These are phyloP conservation scores for Fusarium nygamai DNA, from an alignment of 2,329 filamentous ascomycete genomes.

Conservation along the genomic window DNA sequence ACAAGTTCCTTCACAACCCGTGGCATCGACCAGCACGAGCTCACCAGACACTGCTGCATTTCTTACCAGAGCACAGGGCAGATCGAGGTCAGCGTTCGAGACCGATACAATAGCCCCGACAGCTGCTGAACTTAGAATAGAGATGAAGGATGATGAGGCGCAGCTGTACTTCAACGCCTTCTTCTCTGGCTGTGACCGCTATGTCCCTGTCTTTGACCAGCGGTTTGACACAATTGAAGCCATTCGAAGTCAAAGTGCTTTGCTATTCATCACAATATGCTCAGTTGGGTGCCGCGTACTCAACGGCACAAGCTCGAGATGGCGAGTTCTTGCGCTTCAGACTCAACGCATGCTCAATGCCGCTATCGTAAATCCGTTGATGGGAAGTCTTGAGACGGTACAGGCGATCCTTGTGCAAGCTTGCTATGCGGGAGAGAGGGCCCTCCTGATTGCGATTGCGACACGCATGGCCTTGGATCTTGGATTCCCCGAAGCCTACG, in stretches of 20 bases:
- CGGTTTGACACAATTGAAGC: neutral
- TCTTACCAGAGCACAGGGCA: neutral
- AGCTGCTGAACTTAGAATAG: neutral
- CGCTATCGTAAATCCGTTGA: neutral
- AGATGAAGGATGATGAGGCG: neutral
- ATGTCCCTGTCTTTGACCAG: constrained; percentile 6
- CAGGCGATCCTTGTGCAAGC: constrained; percentile 10
- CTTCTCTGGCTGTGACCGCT: constrained; percentile 16
- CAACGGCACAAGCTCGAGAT: neutral
- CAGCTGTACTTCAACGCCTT: constrained; percentile 11
- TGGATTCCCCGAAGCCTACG: constrained; percentile 8
- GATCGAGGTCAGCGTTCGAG: neutral
- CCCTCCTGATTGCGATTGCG: constrained; percentile 2
- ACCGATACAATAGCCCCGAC: neutral
- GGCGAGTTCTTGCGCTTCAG: neutral
- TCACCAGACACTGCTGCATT: neutral
- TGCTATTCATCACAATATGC: constrained; percentile 8
- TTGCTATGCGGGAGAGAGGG: constrained; percentile 13
- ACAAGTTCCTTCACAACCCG: neutral
- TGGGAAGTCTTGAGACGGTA: constrained; percentile 11
- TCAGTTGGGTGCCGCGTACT: constrained; percentile 17
- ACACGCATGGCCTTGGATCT: constrained; percentile 18
- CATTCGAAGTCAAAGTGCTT: neutral
- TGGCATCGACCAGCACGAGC: neutral
- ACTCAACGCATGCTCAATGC: constrained; percentile 19